Percentiles rank a stretch among this genome's conserved stretches.
phyloP scores from a whole-genome alignment of 805 yeast species.

The Saccharomyces kudriavzevii region DNA sequence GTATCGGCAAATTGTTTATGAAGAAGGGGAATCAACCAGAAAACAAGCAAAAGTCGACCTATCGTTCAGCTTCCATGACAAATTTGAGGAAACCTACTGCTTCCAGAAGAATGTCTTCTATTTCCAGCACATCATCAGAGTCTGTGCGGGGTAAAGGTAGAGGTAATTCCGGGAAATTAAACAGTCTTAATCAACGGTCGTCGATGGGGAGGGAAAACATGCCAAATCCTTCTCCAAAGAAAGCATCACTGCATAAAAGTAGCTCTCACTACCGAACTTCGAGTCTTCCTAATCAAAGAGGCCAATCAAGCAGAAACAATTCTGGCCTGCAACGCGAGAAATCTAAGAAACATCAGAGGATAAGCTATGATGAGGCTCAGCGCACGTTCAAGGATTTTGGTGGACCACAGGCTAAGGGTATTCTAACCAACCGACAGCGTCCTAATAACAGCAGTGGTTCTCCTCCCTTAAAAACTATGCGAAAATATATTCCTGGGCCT shows the following conservation, averaged over 20 bases:
- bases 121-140: slow-evolving; percentile 3
- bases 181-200: neutral
- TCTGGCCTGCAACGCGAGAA: neutral
- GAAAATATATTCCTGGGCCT: slow-evolving; percentile 67
- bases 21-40: slow-evolving; percentile 8
- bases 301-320: slow-evolving; percentile 4
- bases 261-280: slow-evolving; percentile 6
- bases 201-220: neutral
- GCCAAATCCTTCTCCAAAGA: neutral
- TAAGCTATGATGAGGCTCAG: slow-evolving; percentile 18
- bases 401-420: slow-evolving; percentile 22
- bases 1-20: slow-evolving; percentile 43
- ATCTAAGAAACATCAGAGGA: neutral
- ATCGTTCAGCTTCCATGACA: slow-evolving; percentile 9
- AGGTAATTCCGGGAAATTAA: neutral
- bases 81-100: slow-evolving; percentile 4
- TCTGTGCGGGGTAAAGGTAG: slow-evolving; percentile 4
- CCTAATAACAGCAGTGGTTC: slow-evolving; percentile 20
- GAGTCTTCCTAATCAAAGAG: slow-evolving; percentile 12
- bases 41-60: neutral
- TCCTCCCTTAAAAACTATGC: slow-evolving; percentile 39
- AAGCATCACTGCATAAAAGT: neutral
- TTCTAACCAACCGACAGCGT: slow-evolving; percentile 12
- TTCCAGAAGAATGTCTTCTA: neutral
- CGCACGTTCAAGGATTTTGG: slow-evolving; percentile 30